Conservation (phyloP, 192 early-diverging fungal species). For the Pilobolus umbonatus region DNA sequence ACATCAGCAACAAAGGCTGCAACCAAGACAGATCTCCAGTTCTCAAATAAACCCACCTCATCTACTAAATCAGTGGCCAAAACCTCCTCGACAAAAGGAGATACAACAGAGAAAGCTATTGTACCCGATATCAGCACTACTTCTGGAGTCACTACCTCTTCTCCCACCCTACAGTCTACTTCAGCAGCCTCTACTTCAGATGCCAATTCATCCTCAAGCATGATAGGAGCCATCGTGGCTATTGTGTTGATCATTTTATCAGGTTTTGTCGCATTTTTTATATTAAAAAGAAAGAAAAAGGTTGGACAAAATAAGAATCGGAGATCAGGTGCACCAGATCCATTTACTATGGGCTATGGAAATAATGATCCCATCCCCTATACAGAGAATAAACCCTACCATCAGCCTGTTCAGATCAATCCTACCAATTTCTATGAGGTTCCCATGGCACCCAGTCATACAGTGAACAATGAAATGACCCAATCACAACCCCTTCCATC, state of each 20-base stretch:
- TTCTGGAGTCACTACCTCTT: not conserved
- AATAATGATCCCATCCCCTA: slow-evolving; percentile 8
- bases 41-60: too few relatives aligned
- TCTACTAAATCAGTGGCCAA: too few relatives aligned
- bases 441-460: not conserved
- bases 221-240: slow-evolving; percentile 31
- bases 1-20: too few relatives aligned
- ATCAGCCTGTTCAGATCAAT: not conserved
- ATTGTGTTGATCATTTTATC: slow-evolving; percentile 13
- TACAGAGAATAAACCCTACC: slow-evolving; percentile 1
- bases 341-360: slow-evolving; percentile 30
- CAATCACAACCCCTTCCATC: not conserved
- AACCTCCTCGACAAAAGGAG: too few relatives aligned
- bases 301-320: slow-evolving; percentile 1
- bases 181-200: not conserved
- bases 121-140: not conserved
- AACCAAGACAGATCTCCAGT: too few relatives aligned
- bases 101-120: too few relatives aligned
- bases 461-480: not conserved
- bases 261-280: slow-evolving; percentile 19
- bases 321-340: slow-evolving; percentile 4
- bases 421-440: not conserved
- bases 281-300: slow-evolving; percentile 13
- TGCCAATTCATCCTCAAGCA: slow-evolving; percentile 3
- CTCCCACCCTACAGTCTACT: not conserved